phyloP scores from a whole-genome alignment of 1,284 basidiomycete species.

The Apiotrichum montevideense region DNA sequence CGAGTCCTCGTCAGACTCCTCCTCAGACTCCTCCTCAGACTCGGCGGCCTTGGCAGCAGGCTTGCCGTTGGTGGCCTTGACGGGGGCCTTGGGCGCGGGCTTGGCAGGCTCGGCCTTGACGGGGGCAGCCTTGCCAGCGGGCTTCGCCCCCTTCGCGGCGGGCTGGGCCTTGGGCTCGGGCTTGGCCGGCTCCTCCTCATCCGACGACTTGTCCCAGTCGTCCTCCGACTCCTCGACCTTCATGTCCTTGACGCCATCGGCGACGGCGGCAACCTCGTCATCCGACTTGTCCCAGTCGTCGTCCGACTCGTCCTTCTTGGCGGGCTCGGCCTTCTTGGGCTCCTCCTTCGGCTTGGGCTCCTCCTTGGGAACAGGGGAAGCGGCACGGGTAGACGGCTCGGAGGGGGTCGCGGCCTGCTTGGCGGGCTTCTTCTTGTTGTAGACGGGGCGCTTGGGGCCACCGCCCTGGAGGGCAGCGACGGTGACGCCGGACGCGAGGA shows the following conservation, averaged over 20 bases:
- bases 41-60: not conserved
- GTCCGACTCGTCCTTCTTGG: constrained; percentile 27
- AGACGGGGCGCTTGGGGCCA: constrained; percentile 53
- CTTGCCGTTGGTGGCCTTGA: constrained; percentile 8
- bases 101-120: not conserved
- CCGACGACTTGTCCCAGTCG: constrained; percentile 73
- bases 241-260: constrained; percentile 33
- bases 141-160: constrained; percentile 5
- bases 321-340: constrained; percentile 5
- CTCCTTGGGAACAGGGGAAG: constrained; percentile 15
- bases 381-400: constrained; percentile 39
- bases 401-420: constrained; percentile 24
- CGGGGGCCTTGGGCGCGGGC: constrained; percentile 2
- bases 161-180: constrained; percentile 15
- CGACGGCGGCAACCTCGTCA: constrained; percentile 27
- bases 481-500: constrained; percentile 75
- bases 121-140: constrained; percentile 14
- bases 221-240: constrained; percentile 38
- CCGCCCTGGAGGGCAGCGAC: constrained; percentile 71
- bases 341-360: constrained; percentile 21
- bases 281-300: constrained; percentile 74
- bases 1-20: constrained; percentile 48
- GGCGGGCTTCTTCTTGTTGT: constrained; percentile 68
- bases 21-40: constrained; percentile 24
- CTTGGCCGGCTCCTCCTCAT: constrained; percentile 41